A percentile compares a stretch with the other conserved stretches of the same genome.
phyloP scores from a whole-genome alignment of 305 asterid genomes.

The Solanum chacoense region DNA sequence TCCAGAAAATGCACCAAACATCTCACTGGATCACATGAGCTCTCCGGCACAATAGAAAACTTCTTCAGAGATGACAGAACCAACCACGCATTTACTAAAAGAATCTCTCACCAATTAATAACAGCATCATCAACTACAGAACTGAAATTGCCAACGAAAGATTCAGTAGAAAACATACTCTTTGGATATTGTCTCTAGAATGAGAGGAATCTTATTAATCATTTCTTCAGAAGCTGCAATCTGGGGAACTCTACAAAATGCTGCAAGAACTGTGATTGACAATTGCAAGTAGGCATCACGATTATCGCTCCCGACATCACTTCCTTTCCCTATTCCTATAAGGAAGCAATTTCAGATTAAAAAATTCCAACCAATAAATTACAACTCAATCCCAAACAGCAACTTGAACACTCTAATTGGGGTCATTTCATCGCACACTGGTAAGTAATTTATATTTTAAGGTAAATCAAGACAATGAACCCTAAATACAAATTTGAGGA shows the following conservation, averaged over 20 bases:
- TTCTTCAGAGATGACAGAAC: not conserved
- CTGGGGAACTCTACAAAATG: constrained; percentile 61
- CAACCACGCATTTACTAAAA: not conserved
- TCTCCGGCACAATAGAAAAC: not conserved
- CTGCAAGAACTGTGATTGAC: constrained; percentile 59
- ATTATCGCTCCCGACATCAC: constrained; percentile 25
- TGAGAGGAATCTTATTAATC: constrained; percentile 41
- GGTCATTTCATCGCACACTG: not conserved
- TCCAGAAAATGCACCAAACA: not conserved
- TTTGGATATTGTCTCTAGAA: constrained; percentile 38
- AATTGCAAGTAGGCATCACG: constrained; percentile 63
- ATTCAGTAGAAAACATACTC: constrained; percentile 31
- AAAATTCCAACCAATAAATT: not conserved
- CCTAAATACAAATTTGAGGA: not conserved
- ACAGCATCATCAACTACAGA: not conserved
- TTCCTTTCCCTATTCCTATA: constrained; percentile 46
- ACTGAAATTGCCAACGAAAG: not conserved
- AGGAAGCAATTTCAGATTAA: not conserved
- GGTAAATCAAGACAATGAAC: not conserved
- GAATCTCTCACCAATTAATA: not conserved
- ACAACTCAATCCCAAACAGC: not conserved
- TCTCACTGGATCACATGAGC: not conserved
- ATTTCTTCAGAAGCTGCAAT: constrained; percentile 64
- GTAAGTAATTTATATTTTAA: not conserved
- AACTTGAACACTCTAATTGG: not conserved